phyloP scores from a whole-genome alignment of 306 rosid species.

The Astragalus membranaceus region DNA sequence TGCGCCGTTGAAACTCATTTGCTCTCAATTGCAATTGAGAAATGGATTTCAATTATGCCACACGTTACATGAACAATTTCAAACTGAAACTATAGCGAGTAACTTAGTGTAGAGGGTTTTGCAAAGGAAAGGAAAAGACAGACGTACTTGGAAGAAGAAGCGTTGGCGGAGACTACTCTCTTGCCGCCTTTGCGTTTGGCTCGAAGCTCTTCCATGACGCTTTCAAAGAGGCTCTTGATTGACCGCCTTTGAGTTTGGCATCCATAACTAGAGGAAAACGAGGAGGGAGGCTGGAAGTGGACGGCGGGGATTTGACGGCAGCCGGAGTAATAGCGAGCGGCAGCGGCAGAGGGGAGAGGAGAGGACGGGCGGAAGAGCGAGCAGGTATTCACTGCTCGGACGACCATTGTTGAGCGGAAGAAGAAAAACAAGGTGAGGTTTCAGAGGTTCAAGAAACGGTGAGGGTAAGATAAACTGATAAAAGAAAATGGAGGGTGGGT shows the following conservation, averaged over 20 bases:
- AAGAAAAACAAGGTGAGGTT: not conserved
- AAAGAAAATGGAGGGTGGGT: not conserved
- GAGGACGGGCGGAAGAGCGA: slow-evolving; percentile 46
- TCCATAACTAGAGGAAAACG: slow-evolving; percentile 25
- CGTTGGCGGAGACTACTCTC: slow-evolving; percentile 40
- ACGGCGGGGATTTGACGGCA: slow-evolving; percentile 6
- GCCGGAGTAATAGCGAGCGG: slow-evolving; percentile 38
- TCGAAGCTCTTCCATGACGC: slow-evolving; percentile 61
- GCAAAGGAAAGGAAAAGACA: not conserved
- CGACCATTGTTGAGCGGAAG: slow-evolving; percentile 37
- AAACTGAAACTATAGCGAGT: not conserved
- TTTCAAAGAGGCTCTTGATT: slow-evolving; percentile 50
- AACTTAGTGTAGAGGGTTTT: not conserved
- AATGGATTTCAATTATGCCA: not conserved
- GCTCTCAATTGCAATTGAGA: not conserved
- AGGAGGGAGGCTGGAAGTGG: slow-evolving; percentile 13
- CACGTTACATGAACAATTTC: not conserved
- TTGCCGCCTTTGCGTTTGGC: slow-evolving; percentile 37
- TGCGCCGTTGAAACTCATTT: not conserved
- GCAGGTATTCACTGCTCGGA: slow-evolving; percentile 60
- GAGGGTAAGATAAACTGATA: not conserved
- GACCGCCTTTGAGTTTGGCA: slow-evolving; percentile 32
- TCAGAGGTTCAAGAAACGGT: not conserved
- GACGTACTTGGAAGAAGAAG: slow-evolving; percentile 44
- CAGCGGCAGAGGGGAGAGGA: slow-evolving; percentile 34